Evolutionary conservation across 2,329 filamentous ascomycete genomes (phyloP), one percentile per base, ranked within the genome.

Genomic region (Nemania sp.): DNA sequence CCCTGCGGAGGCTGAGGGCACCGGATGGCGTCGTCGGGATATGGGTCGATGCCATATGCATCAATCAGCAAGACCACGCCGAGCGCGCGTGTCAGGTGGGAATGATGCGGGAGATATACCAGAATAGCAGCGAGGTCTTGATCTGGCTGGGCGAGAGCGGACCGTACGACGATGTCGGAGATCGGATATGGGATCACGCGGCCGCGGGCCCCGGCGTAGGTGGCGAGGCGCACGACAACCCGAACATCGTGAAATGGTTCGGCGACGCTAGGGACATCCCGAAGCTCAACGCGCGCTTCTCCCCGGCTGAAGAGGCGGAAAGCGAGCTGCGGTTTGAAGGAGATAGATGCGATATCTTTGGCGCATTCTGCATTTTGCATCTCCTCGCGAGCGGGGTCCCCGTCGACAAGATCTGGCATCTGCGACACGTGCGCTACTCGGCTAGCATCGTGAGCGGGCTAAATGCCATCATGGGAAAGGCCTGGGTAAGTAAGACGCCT

Each of bases 31-130:
- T 49, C 5, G 63, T 65, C 47, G 45, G 18, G 10, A 39, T 67
- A 10, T 68, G 66, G 65, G 60, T 68, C 11, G 66, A 68, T 49
- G 54, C 59, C 7, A 54, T 68, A 32, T 67, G 66, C 59, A 68
- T 68, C 59, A 65, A 68, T 32, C 66, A 68, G 59, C 59, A 62
- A 21, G 60, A 68, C 42, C 18, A 55, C 1, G 42, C 32, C 15
- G 66, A 68, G 43, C 57, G 62, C 15, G 56, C 60, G 2, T 45
- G 60, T 11, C 66, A 68, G 45, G 65, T 68, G 15, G 34, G 58
- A 25, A 59, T 67, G 42, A 68, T 68, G 66, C 54, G 57, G 32
- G 53, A 65, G 37, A 68, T 68, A 51, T 68, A 68, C 56, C 60
- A 57, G 32, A 55, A 57, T 6, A 59, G 59, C 34, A 62, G 49